Percentiles rank a stretch among this genome's conserved stretches.
Evolutionary conservation across 306 rosid genomes (phyloP).

Genomic region (Lathyrus oleraceus): DNA sequence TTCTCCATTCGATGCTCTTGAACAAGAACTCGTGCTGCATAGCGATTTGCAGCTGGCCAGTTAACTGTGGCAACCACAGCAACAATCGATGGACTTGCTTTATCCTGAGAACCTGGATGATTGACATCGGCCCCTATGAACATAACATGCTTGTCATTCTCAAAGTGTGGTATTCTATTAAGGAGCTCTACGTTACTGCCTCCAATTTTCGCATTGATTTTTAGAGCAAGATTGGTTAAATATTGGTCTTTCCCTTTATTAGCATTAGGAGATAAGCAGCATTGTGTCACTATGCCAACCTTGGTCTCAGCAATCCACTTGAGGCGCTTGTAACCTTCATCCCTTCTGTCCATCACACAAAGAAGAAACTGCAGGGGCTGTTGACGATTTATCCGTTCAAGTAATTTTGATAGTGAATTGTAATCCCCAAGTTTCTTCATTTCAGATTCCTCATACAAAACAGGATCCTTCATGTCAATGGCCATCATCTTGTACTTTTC

Average conservation of each 20-base stretch:
- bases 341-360: conserved; percentile 60
- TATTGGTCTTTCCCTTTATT: conserved; percentile 50
- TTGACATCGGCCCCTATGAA: conserved; percentile 87
- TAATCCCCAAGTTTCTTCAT: conserved; percentile 39
- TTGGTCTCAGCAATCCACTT: conserved; percentile 78
- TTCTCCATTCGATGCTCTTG: conserved; percentile 54
- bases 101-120: conserved; percentile 58
- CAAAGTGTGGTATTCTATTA: conserved; percentile 45
- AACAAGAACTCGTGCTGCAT: conserved; percentile 62
- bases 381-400: conserved; percentile 34
- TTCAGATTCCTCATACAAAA: neutral
- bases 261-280: conserved; percentile 56
- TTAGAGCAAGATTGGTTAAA: conserved; percentile 69
- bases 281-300: conserved; percentile 77
- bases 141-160: conserved; percentile 59
- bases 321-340: conserved; percentile 60
- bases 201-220: conserved; percentile 87
- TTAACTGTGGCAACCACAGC: conserved; percentile 73
- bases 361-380: conserved; percentile 57
- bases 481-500: conserved; percentile 47
- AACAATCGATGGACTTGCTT: conserved; percentile 64
- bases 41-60: conserved; percentile 83
- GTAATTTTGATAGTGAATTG: conserved; percentile 37
- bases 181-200: conserved; percentile 75
- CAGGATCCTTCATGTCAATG: conserved; percentile 52